Percentiles rank a stretch among this genome's conserved stretches.
These are phyloP conservation scores for Alternaria metachromatica DNA, from an alignment of 2,329 filamentous ascomycete species.

Conservation along the genomic window DNA sequence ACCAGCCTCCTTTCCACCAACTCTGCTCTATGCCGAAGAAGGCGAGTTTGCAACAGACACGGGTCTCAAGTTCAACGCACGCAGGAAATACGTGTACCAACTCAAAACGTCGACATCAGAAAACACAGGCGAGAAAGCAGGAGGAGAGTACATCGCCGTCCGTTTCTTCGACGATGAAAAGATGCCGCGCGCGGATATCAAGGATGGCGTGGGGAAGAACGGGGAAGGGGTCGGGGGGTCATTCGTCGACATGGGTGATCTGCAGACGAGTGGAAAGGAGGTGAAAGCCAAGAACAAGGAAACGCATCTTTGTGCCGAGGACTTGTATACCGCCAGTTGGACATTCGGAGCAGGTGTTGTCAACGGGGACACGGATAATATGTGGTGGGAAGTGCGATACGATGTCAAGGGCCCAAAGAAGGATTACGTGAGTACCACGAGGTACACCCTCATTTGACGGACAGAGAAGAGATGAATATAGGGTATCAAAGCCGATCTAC, in stretches of 20 bases:
- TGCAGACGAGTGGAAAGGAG: slow-evolving; percentile 13
- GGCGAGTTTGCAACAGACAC: slow-evolving; percentile 67
- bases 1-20: slow-evolving; percentile 43
- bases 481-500: slow-evolving; percentile 23
- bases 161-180: slow-evolving; percentile 27
- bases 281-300: slow-evolving; percentile 60
- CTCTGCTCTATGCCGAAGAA: slow-evolving; percentile 73
- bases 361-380: slow-evolving; percentile 1
- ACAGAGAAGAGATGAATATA: slow-evolving; percentile 5
- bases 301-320: slow-evolving; percentile 73
- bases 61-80: slow-evolving; percentile 64
- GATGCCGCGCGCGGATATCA: not conserved
- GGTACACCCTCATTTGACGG: slow-evolving; percentile 27
- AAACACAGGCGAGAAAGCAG: not conserved
- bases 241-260: slow-evolving; percentile 72
- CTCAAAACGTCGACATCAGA: slow-evolving; percentile 55
- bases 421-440: slow-evolving; percentile 49
- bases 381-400: slow-evolving; percentile 48
- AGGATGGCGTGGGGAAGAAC: slow-evolving; percentile 10
- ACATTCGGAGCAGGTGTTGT: slow-evolving; percentile 62
- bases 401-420: slow-evolving; percentile 51
- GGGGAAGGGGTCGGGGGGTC: slow-evolving; percentile 69
- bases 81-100: slow-evolving; percentile 73
- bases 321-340: slow-evolving; percentile 75
- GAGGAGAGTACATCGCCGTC: slow-evolving; percentile 8